Base-by-base conservation (phyloP, 345 rosid genomes). In the Syzygium jambos region DNA sequence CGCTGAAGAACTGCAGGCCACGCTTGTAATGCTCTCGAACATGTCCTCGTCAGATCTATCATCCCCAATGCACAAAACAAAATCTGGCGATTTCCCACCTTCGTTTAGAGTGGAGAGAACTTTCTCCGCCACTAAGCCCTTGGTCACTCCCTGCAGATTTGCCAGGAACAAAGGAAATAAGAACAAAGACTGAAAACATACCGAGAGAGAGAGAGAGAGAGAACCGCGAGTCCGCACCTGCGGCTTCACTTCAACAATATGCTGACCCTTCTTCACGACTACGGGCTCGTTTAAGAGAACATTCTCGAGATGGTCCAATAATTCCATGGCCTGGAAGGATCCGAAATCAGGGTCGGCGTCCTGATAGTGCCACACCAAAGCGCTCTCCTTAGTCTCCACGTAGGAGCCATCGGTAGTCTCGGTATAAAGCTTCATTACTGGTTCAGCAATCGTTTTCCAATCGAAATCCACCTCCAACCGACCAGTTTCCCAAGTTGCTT, bases 1-100 rank as follows among this genome's bases (percentile, higher is more conserved):
- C 68, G 91, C 86, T 43, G 85, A 53, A 59, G 90, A 90, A 85
- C 85, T 78, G 22, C 86, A 89, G 30, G 88, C 88, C 7, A 89
- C 59, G 49, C 88, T 89, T 54, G 89, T 78, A 78, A 94, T 92
- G 89, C 92, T 93, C 88, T 91, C 94, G 77, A 94, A 94, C 96
- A 93, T 94, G 85, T 93, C 96, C 84, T 94, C 96, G 12, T 93
- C 96, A 7, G 96, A 94, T 87, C 94, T 92, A 77, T 94, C 96
- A 8, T 94, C 95, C 49, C 96, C 96, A 9, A 94, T 91, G 90
- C 96, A 94, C 89, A 93, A 54, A 43, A 93, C 93, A 10, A 94
- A 91, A 80, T 94, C 94, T 0, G 95, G 94, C 7, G 53, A 87
- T 80, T 88, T 89, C 86, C 92, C 94, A 13, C 86, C 91, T 52